Evolutionary conservation across 441 rosid genomes (phyloP), one percentile per base, ranked within the genome.

Genomic region (Brassica balearica): DNA sequence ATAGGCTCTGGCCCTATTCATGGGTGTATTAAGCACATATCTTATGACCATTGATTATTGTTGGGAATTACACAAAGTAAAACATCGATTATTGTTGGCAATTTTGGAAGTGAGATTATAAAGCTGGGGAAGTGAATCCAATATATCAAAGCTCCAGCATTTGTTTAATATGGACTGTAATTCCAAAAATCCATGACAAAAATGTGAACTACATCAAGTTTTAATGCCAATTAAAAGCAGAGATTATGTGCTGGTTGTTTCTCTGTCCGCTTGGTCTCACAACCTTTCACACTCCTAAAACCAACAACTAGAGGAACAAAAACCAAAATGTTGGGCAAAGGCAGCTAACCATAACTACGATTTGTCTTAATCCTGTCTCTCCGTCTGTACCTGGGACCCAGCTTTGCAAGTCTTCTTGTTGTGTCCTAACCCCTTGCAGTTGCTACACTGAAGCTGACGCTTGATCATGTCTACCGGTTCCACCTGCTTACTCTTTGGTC

Each of bases 361-460:
- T 17, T 70, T 10, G 53, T 43, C 71, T 48, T 63, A 34, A 17
- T 10, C 15, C 22, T 32, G 56, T 41, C 68, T 77, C 58, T 5
- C 15, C 14, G 56, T 56, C 68, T 65, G 11, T 71, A 32, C 65
- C 61, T 71, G 4, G 3, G 81, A 65, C 15, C 61, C 6, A 77
- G 87, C 87, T 84, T 82, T 87, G 90, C 96, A 91, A 10, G 94
- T 91, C 81, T 86, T 88, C 80, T 88, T 88, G 81, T 90, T 90
- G 78, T 91, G 92, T 72, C 94, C 96, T 43, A 87, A 87, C 29
- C 94, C 92, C 81, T 89, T 91, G 82, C 96, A 91, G 81, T 85
- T 88, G 89, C 96, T 89, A 78, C 96, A 91, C 65, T 88, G 96
- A 46, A 89, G 92, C 69, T 88, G 91, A 77, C 92, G 86, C 73